These are phyloP conservation scores for Globisporangium irregulare DNA, from an alignment of 352 stramenopile genomes.

Conservation along the genomic window DNA sequence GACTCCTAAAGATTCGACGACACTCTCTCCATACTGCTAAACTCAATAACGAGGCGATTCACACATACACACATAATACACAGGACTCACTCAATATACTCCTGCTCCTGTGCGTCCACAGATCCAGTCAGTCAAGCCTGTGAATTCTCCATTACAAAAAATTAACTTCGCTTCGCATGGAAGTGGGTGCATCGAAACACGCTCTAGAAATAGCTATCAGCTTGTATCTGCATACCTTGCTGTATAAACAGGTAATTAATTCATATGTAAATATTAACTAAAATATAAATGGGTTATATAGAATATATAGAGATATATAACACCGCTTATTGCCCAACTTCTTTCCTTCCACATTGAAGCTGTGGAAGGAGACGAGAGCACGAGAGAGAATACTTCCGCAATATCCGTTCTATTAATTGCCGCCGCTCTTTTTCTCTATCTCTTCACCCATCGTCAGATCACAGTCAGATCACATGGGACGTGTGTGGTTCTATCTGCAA, in stretches of 20 bases:
- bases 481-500: neutral
- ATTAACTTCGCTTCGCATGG: too few species aligned
- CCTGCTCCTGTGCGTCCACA: neutral
- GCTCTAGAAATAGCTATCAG: neutral
- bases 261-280: neutral
- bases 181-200: neutral
- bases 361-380: neutral
- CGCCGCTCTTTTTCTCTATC: neutral
- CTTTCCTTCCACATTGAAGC: constrained; percentile 12
- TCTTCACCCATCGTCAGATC: too few species aligned
- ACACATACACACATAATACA: neutral
- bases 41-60: neutral
- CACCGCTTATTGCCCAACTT: neutral
- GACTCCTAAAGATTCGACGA: neutral
- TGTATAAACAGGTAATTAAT: too few species aligned
- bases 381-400: neutral
- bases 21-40: neutral
- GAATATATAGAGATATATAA: neutral
- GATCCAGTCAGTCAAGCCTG: neutral
- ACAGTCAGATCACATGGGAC: neutral
- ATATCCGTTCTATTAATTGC: constrained; percentile 8
- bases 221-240: too few species aligned
- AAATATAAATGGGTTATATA: neutral
- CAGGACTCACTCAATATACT: neutral
- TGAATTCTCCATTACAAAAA: neutral